Base-by-base conservation (phyloP, 1,284 basidiomycete genomes). In the Ustilago xerochloae region DNA sequence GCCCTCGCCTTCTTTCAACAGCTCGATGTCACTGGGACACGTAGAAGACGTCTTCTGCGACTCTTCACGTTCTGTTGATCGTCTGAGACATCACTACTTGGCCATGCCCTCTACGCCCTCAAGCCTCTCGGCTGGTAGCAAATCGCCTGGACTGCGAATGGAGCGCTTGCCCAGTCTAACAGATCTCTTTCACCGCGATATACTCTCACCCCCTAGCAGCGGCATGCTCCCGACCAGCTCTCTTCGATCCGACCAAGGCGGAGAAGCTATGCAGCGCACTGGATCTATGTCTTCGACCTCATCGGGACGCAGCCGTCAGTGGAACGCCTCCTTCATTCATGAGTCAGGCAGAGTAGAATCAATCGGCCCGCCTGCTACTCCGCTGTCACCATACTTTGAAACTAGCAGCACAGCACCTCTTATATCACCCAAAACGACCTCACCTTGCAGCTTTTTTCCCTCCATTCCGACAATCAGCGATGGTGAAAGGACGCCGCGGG, bases 1-100 rank as follows among this genome's bases (percentile, higher is more conserved):
- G 71, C 63, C 66, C 24, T 74, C 71, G 22, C 71, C 71, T 12
- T 74, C 71, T 1, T 74, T 74, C 59, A 74, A 74, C 49, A 70
- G 66, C 63, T 69, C 71, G 24, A 69, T 74, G 71, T 65, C 63
- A 1, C 58, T 74, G 6, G 47, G 55, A 9, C 58, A 65, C 7
- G 59, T 63, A 0, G 71, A 74, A 8, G 71, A 74, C 38, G 71
- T 74, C 24, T 74, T 74, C 45, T 61, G 53, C 32, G 71, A 74
- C 45, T 58, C 61, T 6, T 57, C 50, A 1, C 47, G 65, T 28
- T 62, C 65, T 0, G 60, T 63, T 2, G 69, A 72, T 41, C 55
- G 63, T 1, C 56, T 72, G 13, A 57, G 63, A 16, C 63, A 72
- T 18, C 58, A 65, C 16, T 72, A 72, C 30, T 33, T 63, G 0